A percentile compares a stretch with the other conserved stretches of the same genome.
Conservation (phyloP, 495 filamentous ascomycete species). For the Rhypophila decipiens region DNA sequence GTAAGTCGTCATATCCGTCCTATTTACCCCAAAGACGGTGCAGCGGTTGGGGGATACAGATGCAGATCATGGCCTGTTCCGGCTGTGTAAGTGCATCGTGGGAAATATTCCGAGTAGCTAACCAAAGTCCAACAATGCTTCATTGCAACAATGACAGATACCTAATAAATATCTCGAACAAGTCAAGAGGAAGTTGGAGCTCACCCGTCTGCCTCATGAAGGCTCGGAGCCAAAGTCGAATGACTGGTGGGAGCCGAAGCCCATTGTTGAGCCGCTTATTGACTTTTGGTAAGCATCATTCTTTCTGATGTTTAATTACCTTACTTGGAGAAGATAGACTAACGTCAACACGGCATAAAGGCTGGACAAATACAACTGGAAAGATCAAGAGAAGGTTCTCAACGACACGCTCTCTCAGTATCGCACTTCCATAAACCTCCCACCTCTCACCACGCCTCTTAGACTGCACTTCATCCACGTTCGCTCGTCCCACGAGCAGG, state of each 20-base stretch:
- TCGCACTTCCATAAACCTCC: slow-evolving; percentile 43
- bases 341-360: slow-evolving; percentile 19
- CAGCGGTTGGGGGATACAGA: background rate
- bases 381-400: slow-evolving; percentile 46
- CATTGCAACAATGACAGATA: slow-evolving; percentile 25
- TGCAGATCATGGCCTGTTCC: background rate
- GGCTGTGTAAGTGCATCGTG: background rate
- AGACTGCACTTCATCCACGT: slow-evolving; percentile 53
- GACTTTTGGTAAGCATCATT: slow-evolving; percentile 43
- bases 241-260: slow-evolving; percentile 44
- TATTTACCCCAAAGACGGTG: background rate
- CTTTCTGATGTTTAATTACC: background rate
- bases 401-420: slow-evolving; percentile 55
- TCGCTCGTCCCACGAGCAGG: slow-evolving; percentile 38
- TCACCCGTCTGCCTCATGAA: slow-evolving; percentile 49
- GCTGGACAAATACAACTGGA: slow-evolving; percentile 58
- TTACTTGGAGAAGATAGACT: background rate
- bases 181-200: slow-evolving; percentile 48
- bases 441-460: slow-evolving; percentile 23
- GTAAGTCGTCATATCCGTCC: slow-evolving; percentile 23
- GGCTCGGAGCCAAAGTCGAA: slow-evolving; percentile 23
- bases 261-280: slow-evolving; percentile 42
- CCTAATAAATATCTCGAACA: slow-evolving; percentile 46
- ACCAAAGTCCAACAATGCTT: too few relatives aligned
- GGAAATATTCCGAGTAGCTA: too few relatives aligned